Evolutionary conservation across 768 basidiomycete species (phyloP), one percentile per base, ranked within the genome.

Genomic region (Chalciporus chontae): DNA sequence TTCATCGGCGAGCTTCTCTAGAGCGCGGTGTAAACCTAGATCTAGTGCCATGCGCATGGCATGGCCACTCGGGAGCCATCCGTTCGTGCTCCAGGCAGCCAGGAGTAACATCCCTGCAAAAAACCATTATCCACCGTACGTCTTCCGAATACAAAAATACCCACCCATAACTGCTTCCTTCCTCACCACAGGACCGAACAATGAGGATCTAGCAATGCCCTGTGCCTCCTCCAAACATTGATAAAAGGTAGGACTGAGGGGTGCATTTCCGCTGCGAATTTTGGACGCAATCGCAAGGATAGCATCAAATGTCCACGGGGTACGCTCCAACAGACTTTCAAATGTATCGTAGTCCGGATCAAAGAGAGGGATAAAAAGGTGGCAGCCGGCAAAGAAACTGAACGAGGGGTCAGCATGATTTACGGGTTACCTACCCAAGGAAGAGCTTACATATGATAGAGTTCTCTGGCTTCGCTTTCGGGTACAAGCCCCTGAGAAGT

Each of bases 41-140:
- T 96, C 94, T 46, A 95, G 73, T 18, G 91, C 93, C 91, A 95
- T 95, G 45, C 94, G 83, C 83, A 96, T 85, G 6, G 94, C 94
- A 62, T 97, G 94, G 3, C 94, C 94, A 59, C 89, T 88, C 8
- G 94, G 92, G 40, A 97, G 77, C 91, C 92, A 97, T 0, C 92
- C 93, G 54, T 93, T 92, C 32, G 92, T 90, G 62, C 86, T 90
- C 90, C 92, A 95, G 5, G 93, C 91, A 24, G 92, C 90, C 40
- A 96, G 75, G 26, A 97, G 75, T 10, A 95, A 72, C 91, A 94
- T 95, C 8, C 90, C 92, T 91, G 62, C 41, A 41, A 11, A 4
- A 15, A 7, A 38, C 49, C 13, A 19, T 59, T 38, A 53, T 46
- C 21, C 23, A 36, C 8, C n/a, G n/a, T 19, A 40, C 13, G 51